Evolutionary conservation across 768 basidiomycete genomes (phyloP).

Genomic region (Suillus placidus): DNA sequence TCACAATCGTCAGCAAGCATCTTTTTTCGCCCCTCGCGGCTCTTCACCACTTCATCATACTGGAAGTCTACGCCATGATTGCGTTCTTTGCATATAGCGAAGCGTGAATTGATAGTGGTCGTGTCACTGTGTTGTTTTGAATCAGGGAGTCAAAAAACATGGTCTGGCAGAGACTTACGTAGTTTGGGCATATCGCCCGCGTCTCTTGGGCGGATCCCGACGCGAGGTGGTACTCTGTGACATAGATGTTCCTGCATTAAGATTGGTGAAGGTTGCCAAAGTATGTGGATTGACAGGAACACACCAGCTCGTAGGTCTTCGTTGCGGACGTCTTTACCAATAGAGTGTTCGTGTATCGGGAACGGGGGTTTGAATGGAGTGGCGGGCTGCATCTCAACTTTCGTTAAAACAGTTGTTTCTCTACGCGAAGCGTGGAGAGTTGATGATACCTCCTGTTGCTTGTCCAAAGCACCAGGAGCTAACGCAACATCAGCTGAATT

Average conservation of each 20-base stretch:
- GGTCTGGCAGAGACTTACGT: constrained; percentile 30
- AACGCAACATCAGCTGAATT: neutral
- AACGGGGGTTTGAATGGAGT: neutral
- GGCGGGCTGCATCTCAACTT: neutral
- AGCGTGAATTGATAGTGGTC: constrained; percentile 62
- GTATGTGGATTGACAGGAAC: neutral
- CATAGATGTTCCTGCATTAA: neutral
- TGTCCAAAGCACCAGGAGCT: neutral
- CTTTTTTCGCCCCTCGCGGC: constrained; percentile 58
- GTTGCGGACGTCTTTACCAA: neutral
- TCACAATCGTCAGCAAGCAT: constrained; percentile 83
- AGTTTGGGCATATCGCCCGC: constrained; percentile 57
- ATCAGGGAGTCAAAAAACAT: constrained; percentile 4
- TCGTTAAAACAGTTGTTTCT: neutral
- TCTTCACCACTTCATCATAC: constrained; percentile 78
- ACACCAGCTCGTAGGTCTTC: neutral
- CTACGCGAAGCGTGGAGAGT: neutral
- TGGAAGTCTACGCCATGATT: constrained; percentile 71
- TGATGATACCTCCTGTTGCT: neutral
- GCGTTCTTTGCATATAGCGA: constrained; percentile 61
- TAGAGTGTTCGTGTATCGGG: neutral
- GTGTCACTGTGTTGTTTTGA: constrained; percentile 18
- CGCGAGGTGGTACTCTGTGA: neutral
- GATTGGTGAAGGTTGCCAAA: neutral
- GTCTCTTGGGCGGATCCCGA: constrained; percentile 47